Conservation (phyloP, 345 rosid genomes). For the Pelargonium nanum region DNA sequence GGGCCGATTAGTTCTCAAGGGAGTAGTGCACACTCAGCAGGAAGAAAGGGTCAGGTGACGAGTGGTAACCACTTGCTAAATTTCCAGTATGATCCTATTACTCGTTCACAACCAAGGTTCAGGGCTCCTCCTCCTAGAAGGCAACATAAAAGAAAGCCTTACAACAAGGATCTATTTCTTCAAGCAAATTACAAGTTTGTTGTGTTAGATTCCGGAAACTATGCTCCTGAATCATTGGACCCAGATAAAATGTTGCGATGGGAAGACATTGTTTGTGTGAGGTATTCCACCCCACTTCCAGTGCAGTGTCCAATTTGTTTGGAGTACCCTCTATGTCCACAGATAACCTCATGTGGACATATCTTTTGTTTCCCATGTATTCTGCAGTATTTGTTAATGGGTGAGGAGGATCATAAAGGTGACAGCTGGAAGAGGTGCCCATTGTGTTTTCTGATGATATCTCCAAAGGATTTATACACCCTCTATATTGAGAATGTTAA, state of each 20-base stretch:
- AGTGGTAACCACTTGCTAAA: conserved; percentile 86
- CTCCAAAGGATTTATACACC: conserved; percentile 69
- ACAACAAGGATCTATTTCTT: conserved; percentile 82
- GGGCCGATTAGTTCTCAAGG: conserved; percentile 33
- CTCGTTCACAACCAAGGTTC: conserved; percentile 44
- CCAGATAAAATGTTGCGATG: conserved; percentile 84
- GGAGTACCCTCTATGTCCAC: conserved; percentile 87
- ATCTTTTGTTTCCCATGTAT: conserved; percentile 93
- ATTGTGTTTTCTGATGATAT: conserved; percentile 80
- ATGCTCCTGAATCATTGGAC: conserved; percentile 59
- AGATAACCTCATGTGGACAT: conserved; percentile 94
- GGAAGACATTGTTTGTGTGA: conserved; percentile 86
- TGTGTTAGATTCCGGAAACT: conserved; percentile 62
- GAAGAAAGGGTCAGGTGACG: conserved; percentile 56
- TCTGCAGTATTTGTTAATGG: conserved; percentile 65
- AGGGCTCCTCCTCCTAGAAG: conserved; percentile 57
- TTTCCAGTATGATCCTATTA: conserved; percentile 82
- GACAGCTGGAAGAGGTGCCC: conserved; percentile 79
- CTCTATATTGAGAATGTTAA: conserved; percentile 62
- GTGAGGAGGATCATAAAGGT: conserved; percentile 50
- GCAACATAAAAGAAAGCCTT: conserved; percentile 58
- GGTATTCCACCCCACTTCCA: conserved; percentile 62
- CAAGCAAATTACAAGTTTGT: conserved; percentile 95
- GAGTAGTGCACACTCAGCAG: conserved; percentile 34
- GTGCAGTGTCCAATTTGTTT: conserved; percentile 95